Conservation (phyloP, 192 early-diverging fungal genomes). For the Kickxella alabastrina region DNA sequence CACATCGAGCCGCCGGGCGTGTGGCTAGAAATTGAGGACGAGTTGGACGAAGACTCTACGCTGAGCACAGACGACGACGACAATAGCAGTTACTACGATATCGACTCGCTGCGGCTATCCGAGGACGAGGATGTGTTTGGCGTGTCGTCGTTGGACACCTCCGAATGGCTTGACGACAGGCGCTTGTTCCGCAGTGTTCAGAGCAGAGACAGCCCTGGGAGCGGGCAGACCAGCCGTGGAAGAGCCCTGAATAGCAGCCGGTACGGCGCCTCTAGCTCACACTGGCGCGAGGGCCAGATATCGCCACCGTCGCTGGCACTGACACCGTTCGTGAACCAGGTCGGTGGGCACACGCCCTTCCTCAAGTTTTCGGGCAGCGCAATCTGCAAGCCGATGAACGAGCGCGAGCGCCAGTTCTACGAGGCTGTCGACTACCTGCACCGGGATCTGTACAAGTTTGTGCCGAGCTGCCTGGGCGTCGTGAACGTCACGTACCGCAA, state of each 20-base stretch:
- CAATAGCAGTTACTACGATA: constrained; percentile 13
- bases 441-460: constrained; percentile 80
- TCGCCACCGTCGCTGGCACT: constrained; percentile 63
- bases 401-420: constrained; percentile 85
- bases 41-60: constrained; percentile 11
- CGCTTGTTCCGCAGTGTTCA: not conserved
- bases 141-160: not conserved
- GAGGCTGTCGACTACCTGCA: constrained; percentile 73
- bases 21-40: constrained; percentile 49
- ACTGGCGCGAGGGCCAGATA: constrained; percentile 25
- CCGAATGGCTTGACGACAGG: constrained; percentile 9
- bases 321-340: constrained; percentile 79
- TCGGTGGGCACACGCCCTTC: constrained; percentile 95
- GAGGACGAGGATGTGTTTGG: constrained; percentile 19
- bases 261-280: no score
- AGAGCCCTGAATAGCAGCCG: no score
- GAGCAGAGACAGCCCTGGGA: not conserved
- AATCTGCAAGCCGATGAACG: constrained; percentile 90
- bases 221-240: no score
- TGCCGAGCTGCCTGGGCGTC: constrained; percentile 88
- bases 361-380: constrained; percentile 95
- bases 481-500: constrained; percentile 86
- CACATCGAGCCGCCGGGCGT: constrained; percentile 44
- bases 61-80: constrained; percentile 4
- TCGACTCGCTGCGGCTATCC: constrained; percentile 7